A percentile compares a stretch with the other conserved stretches of the same genome.
These are phyloP conservation scores for Aspergillus alliaceus DNA, from an alignment of 2,329 filamentous ascomycete genomes.

Conservation along the genomic window DNA sequence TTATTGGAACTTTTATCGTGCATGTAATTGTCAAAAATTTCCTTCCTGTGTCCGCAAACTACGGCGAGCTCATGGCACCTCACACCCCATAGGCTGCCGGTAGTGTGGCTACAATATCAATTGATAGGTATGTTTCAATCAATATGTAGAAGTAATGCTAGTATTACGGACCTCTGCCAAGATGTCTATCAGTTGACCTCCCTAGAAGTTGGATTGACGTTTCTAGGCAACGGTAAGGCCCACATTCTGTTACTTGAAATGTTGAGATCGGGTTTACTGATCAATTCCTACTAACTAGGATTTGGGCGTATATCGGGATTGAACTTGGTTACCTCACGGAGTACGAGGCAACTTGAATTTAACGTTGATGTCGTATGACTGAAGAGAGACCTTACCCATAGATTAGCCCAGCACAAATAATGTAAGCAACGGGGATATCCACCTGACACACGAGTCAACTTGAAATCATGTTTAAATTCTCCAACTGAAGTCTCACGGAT, in stretches of 20 bases:
- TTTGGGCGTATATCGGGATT: slow-evolving; percentile 27
- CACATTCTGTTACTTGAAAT: background rate
- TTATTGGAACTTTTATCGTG: slow-evolving; percentile 47
- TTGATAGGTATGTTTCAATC: slow-evolving; percentile 15
- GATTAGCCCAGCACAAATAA: background rate
- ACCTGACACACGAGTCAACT: background rate
- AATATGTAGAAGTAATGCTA: slow-evolving; percentile 23
- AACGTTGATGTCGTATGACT: too few species aligned
- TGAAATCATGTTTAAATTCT: background rate
- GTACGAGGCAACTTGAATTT: too few species aligned
- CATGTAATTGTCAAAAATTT: slow-evolving; percentile 51
- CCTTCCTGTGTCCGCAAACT: slow-evolving; percentile 30
- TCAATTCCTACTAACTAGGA: background rate
- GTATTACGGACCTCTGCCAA: slow-evolving; percentile 41
- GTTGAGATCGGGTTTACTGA: background rate
- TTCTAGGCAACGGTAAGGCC: slow-evolving; percentile 39
- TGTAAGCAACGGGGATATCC: background rate
- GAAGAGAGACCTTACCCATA: too few species aligned
- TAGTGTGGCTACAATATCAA: slow-evolving; percentile 4
- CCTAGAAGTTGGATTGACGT: slow-evolving; percentile 42
- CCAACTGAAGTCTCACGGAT: slow-evolving; percentile 6
- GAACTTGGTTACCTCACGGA: slow-evolving; percentile 13
- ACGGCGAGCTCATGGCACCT: slow-evolving; percentile 10
- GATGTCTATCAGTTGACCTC: slow-evolving; percentile 32
- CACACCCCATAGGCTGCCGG: slow-evolving; percentile 9